Evolutionary conservation across 306 rosid species (phyloP), one percentile per base, ranked within the genome.

Genomic region (Lagenaria siceraria): DNA sequence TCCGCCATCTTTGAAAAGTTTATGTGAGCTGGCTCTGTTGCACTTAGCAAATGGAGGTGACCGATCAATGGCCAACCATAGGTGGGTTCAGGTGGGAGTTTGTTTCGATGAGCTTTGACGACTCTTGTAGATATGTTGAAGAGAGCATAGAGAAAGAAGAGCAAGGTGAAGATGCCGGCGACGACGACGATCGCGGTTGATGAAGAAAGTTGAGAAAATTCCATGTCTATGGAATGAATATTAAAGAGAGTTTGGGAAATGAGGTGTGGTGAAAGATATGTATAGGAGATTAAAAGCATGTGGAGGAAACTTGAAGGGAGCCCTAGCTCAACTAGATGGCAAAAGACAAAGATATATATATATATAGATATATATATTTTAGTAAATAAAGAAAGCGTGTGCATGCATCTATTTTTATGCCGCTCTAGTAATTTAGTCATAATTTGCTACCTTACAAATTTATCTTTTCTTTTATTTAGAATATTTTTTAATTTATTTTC

Each of bases 31-130:
- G 65, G 78, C 0, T 46, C 36, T 8, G 78, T 66, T 5, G 54
- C 70, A 46, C 76, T 58, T 4, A 76, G 38, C 5, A 70, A 8
- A 10, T 3, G 80, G 21, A 83, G 86, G 68, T 83, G 86, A 10
- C 81, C 81, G 11, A 79, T 13, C 2, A 83, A 2, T 7, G 86
- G 86, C 83, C 79, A 80, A 17, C 22, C 76, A 1, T 80, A 80
- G 19, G 18, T 11, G 53, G 77, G 68, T 77, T 80, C 66, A 0
- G 85, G 85, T 31, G 85, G 43, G 25, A 69, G 22, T 42, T 48
- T 18, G 25, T 17, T 65, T 29, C 24, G 10, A 79, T 29, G 53
- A 8, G 63, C 49, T 1, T 9, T 8, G 9, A 0, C 19, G 4
- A 14, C 10, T 68, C 53, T n/a, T 10, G 4, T 0, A 9, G 75